Base-by-base conservation (phyloP, 2,329 filamentous ascomycete species). In the Colletotrichum sp. region DNA sequence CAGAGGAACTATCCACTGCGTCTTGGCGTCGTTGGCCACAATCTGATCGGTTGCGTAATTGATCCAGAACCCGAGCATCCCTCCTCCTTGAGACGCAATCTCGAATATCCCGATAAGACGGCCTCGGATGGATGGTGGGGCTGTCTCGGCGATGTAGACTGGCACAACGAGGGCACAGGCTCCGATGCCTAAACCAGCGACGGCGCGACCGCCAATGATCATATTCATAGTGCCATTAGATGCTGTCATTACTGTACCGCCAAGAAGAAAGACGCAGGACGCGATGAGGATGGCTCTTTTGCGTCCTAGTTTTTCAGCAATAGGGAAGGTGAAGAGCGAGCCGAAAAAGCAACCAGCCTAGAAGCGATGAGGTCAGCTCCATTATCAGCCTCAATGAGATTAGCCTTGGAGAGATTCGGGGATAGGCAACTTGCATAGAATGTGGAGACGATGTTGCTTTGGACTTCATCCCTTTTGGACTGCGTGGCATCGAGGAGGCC, bases 81-180 rank as follows among this genome's bases (percentile, higher is more conserved):
- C 88, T 16, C 86, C 87, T 4, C 88, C 82, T 13, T 88, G 87
- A 12, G 89, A 88, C 82, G 88, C 88, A 68, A 89, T 87, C 76
- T 90, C 87, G 2, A 87, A 87, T 8, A 89, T 80, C 34, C 88
- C 88, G 30, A 89, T 87, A 12, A 89, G 86, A 22, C 88, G 80
- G 79, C 89, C 89, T 79, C 90, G 86, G 52, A 86, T 88, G 19
- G 85, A 86, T 1, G 90, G 87, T 78, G 90, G 88, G 0, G 90
- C 88, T 78, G 87, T 88, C 80, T 92, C 90, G 1, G 90, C 88
- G 65, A 91, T 88, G 80, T 92, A 92, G 39, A 92, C 86, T 3
- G 90, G 90, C 4, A 92, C 88, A 32, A 88, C 86, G 81, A 89
- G 88, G 11, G 86, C 87, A 63, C 88, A 82, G 8, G 88, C 78